phyloP scores from a whole-genome alignment of 2,329 filamentous ascomycete species.

The Xylariaceae sp. region DNA sequence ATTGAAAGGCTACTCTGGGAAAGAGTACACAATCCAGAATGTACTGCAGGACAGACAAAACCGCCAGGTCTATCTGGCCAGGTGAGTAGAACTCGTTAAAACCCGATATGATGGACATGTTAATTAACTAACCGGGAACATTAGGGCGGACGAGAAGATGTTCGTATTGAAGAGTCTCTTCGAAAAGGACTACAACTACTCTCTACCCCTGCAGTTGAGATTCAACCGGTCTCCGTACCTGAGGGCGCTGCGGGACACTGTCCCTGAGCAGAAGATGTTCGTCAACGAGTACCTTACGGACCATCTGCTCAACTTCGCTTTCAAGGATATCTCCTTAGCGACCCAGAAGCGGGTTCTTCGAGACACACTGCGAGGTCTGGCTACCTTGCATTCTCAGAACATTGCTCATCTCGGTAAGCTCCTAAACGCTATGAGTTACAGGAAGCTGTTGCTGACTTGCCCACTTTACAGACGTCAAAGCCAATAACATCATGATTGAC shows the following conservation, averaged over 20 bases:
- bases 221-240: constrained; percentile 45
- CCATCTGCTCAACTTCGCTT: constrained; percentile 49
- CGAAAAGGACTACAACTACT: constrained; percentile 43
- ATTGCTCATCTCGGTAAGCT: constrained; percentile 45
- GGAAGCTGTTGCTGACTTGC: constrained; percentile 7
- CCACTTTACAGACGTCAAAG: constrained; percentile 46
- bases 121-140: constrained; percentile 9
- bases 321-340: constrained; percentile 45
- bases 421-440: constrained; percentile 11
- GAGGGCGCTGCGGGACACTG: constrained; percentile 47
- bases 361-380: constrained; percentile 48
- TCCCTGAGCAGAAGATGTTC: constrained; percentile 52
- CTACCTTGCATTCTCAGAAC: constrained; percentile 45
- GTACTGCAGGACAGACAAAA: constrained; percentile 44
- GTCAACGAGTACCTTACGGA: constrained; percentile 52
- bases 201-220: constrained; percentile 40
- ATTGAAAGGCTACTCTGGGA: constrained; percentile 41
- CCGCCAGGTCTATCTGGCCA: constrained; percentile 44
- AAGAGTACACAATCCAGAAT: constrained; percentile 42
- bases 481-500: constrained; percentile 52
- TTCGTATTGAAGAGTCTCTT: constrained; percentile 44
- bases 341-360: constrained; percentile 50
- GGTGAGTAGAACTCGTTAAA: constrained; percentile 29
- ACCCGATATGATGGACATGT: background rate
- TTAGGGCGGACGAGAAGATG: constrained; percentile 41